Base-by-base conservation (phyloP, 306 rosid genomes). In the Glycine latifolia region DNA sequence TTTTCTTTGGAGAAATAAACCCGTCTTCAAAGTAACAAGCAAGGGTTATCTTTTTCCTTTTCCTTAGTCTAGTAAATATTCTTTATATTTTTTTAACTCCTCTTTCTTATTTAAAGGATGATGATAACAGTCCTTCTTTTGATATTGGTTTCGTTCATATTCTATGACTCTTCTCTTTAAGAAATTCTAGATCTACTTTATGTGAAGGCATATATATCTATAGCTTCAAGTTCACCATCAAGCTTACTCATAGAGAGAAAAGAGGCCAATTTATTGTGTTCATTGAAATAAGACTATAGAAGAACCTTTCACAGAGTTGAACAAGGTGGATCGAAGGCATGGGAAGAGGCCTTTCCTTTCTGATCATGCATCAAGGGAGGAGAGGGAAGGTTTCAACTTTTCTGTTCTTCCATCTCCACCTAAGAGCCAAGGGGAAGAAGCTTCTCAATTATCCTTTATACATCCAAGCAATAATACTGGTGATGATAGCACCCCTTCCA, bases 261-360 rank as follows among this genome's bases (percentile, higher is more conserved):
- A 67, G 52, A 41, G 48, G 14, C 15, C 8, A 67, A 43, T 67
- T 71, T 3, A 39, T 39, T 72, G 63, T 9, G 53, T 15, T 4
- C 8, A 74, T 53, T 62, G 20, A 53, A 37, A 66, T 0, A 70
- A 16, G 67, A 46, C 54, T 8, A 71, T 3, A 26, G 79, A 43
- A 43, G 71, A 66, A 71, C 16, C 16, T 44, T 79, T 26, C 41
- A 14, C 5, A 76, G 60, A 47, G 65, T 31, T 55, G 55, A 60
- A 33, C 81, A 86, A 86, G 79, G 89, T 86, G 89, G 89, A 86
- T 82, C 89, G 72, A 68, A 78, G 86, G 84, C 79, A 82, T 73
- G 89, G 89, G 4, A 86, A 86, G 89, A 82, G 86, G 71, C 71
- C 86, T 79, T 84, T 86, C 76, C 83, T 84, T 82, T 61, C 52